phyloP scores from a whole-genome alignment of 306 rosid genomes.

The Corylus heterophylla region DNA sequence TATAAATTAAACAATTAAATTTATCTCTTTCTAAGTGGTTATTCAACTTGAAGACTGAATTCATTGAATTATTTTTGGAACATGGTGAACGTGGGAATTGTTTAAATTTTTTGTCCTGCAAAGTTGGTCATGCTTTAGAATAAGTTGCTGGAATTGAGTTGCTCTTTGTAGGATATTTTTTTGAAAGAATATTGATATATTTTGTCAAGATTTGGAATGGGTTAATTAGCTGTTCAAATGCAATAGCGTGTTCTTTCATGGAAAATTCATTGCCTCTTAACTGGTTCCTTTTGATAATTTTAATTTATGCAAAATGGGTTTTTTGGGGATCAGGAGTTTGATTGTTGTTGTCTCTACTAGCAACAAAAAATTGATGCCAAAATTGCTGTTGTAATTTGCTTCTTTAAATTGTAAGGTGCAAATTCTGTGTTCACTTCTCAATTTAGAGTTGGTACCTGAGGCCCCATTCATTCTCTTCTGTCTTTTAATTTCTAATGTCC shows the following conservation, averaged over 20 bases:
- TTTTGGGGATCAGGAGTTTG: background rate
- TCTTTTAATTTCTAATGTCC: background rate
- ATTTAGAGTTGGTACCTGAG: background rate
- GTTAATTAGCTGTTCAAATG: background rate
- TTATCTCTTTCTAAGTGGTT: too few relatives aligned
- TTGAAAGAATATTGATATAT: background rate
- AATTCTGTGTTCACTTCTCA: background rate
- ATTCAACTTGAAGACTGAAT: background rate
- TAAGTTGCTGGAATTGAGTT: background rate
- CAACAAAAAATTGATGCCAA: background rate
- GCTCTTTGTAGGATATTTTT: background rate
- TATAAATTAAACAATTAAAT: too few relatives aligned
- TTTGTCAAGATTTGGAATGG: constrained; percentile 10
- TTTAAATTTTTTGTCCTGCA: background rate
- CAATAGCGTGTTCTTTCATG: background rate
- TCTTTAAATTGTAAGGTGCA: background rate
- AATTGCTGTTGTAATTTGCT: background rate
- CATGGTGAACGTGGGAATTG: background rate
- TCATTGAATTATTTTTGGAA: constrained; percentile 3
- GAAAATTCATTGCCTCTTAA: background rate
- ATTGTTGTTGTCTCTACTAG: background rate
- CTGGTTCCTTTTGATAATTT: background rate
- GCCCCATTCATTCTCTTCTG: background rate
- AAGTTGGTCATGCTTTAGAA: background rate
- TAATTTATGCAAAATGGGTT: background rate